Conservation (phyloP, 1,284 basidiomycete genomes). For the Malassezia yamatoensis region DNA sequence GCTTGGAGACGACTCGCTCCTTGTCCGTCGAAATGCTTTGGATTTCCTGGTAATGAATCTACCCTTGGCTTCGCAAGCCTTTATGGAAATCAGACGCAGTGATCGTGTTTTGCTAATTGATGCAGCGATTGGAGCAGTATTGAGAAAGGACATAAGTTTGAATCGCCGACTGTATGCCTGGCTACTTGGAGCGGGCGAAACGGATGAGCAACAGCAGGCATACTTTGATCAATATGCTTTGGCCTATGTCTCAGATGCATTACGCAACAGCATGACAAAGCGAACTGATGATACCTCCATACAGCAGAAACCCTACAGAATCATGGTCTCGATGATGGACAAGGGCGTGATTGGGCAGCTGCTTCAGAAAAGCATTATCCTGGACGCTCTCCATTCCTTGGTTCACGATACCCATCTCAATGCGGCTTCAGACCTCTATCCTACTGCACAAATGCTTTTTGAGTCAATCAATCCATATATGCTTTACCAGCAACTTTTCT, state of each 20-base stretch:
- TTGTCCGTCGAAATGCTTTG: slow-evolving; percentile 48
- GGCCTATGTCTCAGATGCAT: slow-evolving; percentile 21
- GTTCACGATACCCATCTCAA: slow-evolving; percentile 57
- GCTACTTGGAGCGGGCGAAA: slow-evolving; percentile 70
- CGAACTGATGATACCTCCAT: slow-evolving; percentile 61
- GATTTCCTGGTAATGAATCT: slow-evolving; percentile 38
- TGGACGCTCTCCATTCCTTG: slow-evolving; percentile 64
- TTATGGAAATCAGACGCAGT: slow-evolving; percentile 16
- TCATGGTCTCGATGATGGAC: slow-evolving; percentile 86
- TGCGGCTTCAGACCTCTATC: slow-evolving; percentile 55
- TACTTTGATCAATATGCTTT: slow-evolving; percentile 28
- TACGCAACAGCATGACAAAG: slow-evolving; percentile 23
- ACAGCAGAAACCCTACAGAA: slow-evolving; percentile 73
- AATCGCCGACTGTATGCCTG: slow-evolving; percentile 87
- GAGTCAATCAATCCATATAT: slow-evolving; percentile 82
- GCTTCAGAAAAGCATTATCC: slow-evolving; percentile 66
- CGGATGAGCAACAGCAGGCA: slow-evolving; percentile 50
- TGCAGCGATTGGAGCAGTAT: slow-evolving; percentile 42
- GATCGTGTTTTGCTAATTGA: slow-evolving; percentile 33
- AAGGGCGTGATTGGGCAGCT: slow-evolving; percentile 88
- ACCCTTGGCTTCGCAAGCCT: slow-evolving; percentile 24
- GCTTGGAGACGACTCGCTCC: slow-evolving; percentile 66
- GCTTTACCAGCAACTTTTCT: slow-evolving; percentile 69
- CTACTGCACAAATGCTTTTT: slow-evolving; percentile 79
- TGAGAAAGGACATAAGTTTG: slow-evolving; percentile 81